phyloP scores from a whole-genome alignment of 2,329 filamentous ascomycete genomes.

The Botrytis porri region DNA sequence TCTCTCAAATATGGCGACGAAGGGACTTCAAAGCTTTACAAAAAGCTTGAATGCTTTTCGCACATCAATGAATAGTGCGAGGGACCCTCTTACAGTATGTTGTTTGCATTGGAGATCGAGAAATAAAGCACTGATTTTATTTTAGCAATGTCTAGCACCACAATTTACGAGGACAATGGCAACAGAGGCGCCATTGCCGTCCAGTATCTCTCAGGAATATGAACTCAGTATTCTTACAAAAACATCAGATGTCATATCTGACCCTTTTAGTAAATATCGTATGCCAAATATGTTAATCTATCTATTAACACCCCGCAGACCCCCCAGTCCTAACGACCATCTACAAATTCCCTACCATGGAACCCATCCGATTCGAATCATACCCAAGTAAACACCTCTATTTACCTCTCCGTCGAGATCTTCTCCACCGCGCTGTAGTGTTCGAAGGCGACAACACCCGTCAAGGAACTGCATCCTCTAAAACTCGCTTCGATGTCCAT shows the following conservation, averaged over 20 bases:
- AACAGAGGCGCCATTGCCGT: conserved; percentile 43
- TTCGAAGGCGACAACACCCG: conserved; percentile 89
- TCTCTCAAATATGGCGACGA: conserved; percentile 36
- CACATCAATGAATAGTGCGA: conserved; percentile 31
- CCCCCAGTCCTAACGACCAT: conserved; percentile 76
- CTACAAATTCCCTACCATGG: conserved; percentile 85
- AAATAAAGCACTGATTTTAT: conserved; percentile 27
- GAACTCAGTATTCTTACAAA: conserved; percentile 21
- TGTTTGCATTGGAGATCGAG: not conserved
- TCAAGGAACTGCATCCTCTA: conserved; percentile 79
- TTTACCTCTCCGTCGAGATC: conserved; percentile 83
- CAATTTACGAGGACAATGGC: conserved; percentile 47
- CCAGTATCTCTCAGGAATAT: conserved; percentile 25
- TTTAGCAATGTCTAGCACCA: conserved; percentile 45
- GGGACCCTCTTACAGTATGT: conserved; percentile 42
- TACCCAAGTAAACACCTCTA: conserved; percentile 82
- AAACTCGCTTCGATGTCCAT: conserved; percentile 78
- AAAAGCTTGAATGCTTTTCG: conserved; percentile 33
- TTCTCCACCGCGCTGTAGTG: conserved; percentile 87
- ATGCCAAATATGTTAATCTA: not conserved
- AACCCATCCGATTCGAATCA: conserved; percentile 72
- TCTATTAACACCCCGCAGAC: conserved; percentile 40
- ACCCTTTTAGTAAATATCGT: conserved; percentile 11
- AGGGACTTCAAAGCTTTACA: conserved; percentile 35
- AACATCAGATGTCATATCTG: not conserved